Evolutionary conservation across 208 protist genomes (phyloP), one percentile per base, ranked within the genome.

Genomic region (Leishmania braziliensis): DNA sequence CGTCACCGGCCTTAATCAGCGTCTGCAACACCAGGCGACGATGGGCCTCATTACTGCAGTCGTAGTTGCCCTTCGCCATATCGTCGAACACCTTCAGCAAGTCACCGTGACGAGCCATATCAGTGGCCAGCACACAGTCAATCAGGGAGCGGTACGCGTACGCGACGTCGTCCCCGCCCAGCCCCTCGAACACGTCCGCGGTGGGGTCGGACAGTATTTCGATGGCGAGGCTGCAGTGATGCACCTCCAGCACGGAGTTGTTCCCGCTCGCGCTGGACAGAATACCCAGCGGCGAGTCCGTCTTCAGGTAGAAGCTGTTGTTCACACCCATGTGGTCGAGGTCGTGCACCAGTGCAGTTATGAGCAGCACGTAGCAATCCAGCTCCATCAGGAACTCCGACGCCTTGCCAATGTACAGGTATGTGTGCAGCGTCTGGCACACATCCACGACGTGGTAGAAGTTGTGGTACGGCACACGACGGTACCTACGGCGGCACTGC

Each of bases 281-380:
- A 62, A 96, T 95, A 75, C 93, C 93, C 14, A 97, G 85, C 62
- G 93, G 93, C 54, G 93, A 95, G 75, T 97, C 93, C 33, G 91
- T 95, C 85, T 95, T 97, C 48, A 97, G 84, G 80, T 95, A 94
- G 84, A 97, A 97, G 84, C 91, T 95, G 90, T 97, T 97, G 89
- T 97, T 97, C 83, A 97, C 86, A 63, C 93, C 93, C 93, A 97
- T 97, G 82, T 97, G 93, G 81, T 96, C 93, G 65, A 96, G 84
- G 77, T 97, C 93, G 75, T 97, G 93, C 65, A 94, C 89, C 69
- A 95, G 89, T 56, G 93, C 89, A 54, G 92, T 95, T 50, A 94
- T 77, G 1, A 97, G 83, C 74, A 97, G 87, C 84, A 95, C 91
- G 85, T 90, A 95, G 85, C 92, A 94, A 73, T 96, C 91, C 68